A percentile compares a stretch with the other conserved stretches of the same genome.
Evolutionary conservation across 495 filamentous ascomycete species (phyloP).

Genomic region (Aspergillus bertholletiae): DNA sequence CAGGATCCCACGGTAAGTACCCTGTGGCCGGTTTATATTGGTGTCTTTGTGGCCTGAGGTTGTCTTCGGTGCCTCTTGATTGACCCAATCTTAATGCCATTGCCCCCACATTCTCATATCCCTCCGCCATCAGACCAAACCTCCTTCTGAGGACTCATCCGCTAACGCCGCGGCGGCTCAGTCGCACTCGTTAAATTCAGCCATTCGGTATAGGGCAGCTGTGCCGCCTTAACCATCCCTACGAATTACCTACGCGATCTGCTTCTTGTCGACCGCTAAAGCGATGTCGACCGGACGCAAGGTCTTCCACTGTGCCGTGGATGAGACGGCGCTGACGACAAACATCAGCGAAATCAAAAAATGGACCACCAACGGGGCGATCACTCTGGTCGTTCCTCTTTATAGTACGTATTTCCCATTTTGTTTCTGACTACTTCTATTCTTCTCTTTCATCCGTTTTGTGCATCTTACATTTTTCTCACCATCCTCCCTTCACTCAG

Average conservation of each 20-base stretch:
- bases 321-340: constrained; percentile 67
- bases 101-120: constrained; percentile 1
- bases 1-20: constrained; percentile 28
- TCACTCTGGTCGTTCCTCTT: constrained; percentile 65
- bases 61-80: not conserved
- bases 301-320: constrained; percentile 70
- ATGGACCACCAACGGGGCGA: constrained; percentile 61
- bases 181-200: constrained; percentile 35
- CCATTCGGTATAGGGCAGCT: constrained; percentile 31
- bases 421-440: not conserved
- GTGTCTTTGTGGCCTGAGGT: not conserved
- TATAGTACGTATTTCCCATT: constrained; percentile 51
- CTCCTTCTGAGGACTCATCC: constrained; percentile 8
- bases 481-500: constrained; percentile 26
- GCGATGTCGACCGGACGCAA: constrained; percentile 52
- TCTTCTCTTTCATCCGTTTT: constrained; percentile 3
- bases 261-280: constrained; percentile 10
- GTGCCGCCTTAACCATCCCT: constrained; percentile 10
- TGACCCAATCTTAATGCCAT: not conserved
- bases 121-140: not conserved
- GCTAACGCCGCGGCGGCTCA: constrained; percentile 29
- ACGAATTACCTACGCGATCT: constrained; percentile 10
- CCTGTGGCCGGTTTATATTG: not conserved
- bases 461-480: not conserved
- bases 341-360: constrained; percentile 67